phyloP scores from a whole-genome alignment of 1,284 basidiomycete species.

The Lentinula novae-zelandiae region DNA sequence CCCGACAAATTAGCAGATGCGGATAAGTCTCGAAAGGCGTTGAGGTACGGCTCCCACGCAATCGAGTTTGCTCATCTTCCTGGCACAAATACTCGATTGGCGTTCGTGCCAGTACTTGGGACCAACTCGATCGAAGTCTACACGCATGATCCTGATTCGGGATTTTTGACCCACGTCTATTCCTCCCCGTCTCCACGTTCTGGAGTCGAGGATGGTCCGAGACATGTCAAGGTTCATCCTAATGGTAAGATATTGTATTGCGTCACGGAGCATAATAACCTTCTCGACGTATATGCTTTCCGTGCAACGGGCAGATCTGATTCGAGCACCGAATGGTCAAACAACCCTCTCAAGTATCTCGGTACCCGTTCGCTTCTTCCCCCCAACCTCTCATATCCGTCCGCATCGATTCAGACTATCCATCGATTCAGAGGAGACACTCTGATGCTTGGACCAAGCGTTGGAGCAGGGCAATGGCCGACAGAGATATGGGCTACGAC shows the following conservation, averaged over 20 bases:
- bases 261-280: slow-evolving; percentile 44
- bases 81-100: slow-evolving; percentile 25
- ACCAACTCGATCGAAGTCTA: slow-evolving; percentile 44
- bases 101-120: slow-evolving; percentile 46
- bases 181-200: slow-evolving; percentile 36
- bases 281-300: slow-evolving; percentile 39
- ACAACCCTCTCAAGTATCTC: slow-evolving; percentile 28
- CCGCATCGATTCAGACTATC: not conserved
- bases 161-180: slow-evolving; percentile 30
- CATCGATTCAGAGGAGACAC: slow-evolving; percentile 41
- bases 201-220: slow-evolving; percentile 37
- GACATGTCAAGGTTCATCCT: slow-evolving; percentile 46
- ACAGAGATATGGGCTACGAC: slow-evolving; percentile 41
- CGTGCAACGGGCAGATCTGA: slow-evolving; percentile 11
- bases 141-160: slow-evolving; percentile 27
- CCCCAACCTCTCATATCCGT: slow-evolving; percentile 6
- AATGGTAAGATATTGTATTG: slow-evolving; percentile 44
- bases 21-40: slow-evolving; percentile 43
- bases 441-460: slow-evolving; percentile 36
- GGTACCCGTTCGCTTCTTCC: slow-evolving; percentile 37
- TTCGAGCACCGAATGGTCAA: not conserved
- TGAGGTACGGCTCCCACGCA: slow-evolving; percentile 47
- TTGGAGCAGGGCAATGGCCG: slow-evolving; percentile 30
- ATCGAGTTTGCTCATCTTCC: slow-evolving; percentile 36
- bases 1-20: slow-evolving; percentile 34